phyloP scores from a whole-genome alignment of 2,329 filamentous ascomycete genomes.

The Neurospora sp. region DNA sequence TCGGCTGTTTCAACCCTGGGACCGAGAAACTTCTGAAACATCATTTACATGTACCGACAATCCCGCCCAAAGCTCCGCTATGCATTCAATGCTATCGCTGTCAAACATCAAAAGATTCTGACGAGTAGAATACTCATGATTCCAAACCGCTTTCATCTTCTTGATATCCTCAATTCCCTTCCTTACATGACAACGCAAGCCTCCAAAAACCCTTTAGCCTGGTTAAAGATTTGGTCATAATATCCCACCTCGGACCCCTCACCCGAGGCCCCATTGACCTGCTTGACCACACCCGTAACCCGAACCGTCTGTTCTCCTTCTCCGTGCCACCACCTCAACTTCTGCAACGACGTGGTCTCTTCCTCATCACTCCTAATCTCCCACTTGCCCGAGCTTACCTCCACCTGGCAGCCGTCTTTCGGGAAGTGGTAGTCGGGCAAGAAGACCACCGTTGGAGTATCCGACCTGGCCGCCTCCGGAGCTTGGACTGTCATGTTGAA shows the following conservation, averaged over 20 bases:
- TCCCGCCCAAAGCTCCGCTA: neutral
- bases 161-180: neutral
- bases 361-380: constrained; percentile 66
- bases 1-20: neutral
- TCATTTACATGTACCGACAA: neutral
- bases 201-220: constrained; percentile 31
- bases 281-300: constrained; percentile 63
- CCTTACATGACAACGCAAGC: constrained; percentile 44
- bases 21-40: neutral
- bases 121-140: neutral
- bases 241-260: constrained; percentile 58
- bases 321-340: constrained; percentile 85
- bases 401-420: constrained; percentile 57
- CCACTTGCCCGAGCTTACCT: constrained; percentile 83
- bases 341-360: constrained; percentile 60
- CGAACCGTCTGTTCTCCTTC: constrained; percentile 73
- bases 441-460: constrained; percentile 70
- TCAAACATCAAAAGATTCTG: neutral
- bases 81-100: neutral
- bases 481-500: constrained; percentile 66
- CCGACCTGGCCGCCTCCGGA: constrained; percentile 39
- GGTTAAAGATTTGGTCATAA: constrained; percentile 52
- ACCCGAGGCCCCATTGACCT: constrained; percentile 44
- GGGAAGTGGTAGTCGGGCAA: constrained; percentile 92
- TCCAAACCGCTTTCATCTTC: neutral